phyloP scores from a whole-genome alignment of 805 yeast species.

The Sugiyamaella valdiviana region DNA sequence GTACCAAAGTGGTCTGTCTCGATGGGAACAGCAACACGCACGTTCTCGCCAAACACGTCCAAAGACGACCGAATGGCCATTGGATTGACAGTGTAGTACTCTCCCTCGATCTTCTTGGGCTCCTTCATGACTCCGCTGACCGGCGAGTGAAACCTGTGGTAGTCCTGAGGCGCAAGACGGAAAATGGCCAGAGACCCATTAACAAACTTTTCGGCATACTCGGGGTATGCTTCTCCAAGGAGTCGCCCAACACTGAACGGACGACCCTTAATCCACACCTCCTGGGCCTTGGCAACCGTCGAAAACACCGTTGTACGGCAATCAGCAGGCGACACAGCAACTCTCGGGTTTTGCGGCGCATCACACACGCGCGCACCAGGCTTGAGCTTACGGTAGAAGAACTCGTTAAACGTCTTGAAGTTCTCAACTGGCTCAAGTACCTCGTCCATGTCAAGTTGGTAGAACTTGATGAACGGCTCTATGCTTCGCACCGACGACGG shows the following conservation, averaged over 20 bases:
- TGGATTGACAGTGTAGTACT: slow-evolving; percentile 93
- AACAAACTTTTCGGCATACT: slow-evolving; percentile 32
- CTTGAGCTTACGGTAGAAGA: slow-evolving; percentile 72
- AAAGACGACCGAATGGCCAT: slow-evolving; percentile 87
- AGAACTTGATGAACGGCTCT: slow-evolving; percentile 71
- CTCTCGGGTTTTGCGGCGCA: slow-evolving; percentile 41
- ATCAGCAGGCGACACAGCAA: slow-evolving; percentile 79
- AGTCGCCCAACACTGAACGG: slow-evolving; percentile 63
- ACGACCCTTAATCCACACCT: slow-evolving; percentile 85
- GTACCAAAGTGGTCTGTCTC: slow-evolving; percentile 71
- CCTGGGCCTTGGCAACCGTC: slow-evolving; percentile 53
- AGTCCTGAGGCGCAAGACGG: slow-evolving; percentile 93
- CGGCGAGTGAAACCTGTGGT: slow-evolving; percentile 88
- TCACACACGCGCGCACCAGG: slow-evolving; percentile 69
- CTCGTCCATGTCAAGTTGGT: slow-evolving; percentile 69
- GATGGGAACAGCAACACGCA: slow-evolving; percentile 71
- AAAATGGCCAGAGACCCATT: slow-evolving; percentile 69
- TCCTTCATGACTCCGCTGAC: slow-evolving; percentile 67
- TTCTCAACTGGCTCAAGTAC: slow-evolving; percentile 47
- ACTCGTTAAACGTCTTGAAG: slow-evolving; percentile 76
- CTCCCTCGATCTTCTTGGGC: slow-evolving; percentile 71
- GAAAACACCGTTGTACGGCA: slow-evolving; percentile 72
- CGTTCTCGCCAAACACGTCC: slow-evolving; percentile 91
- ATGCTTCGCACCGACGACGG: slow-evolving; percentile 63
- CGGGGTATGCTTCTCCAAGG: slow-evolving; percentile 40